Conservation (phyloP, 129 eudicot species). For the Helianthus annuus region DNA sequence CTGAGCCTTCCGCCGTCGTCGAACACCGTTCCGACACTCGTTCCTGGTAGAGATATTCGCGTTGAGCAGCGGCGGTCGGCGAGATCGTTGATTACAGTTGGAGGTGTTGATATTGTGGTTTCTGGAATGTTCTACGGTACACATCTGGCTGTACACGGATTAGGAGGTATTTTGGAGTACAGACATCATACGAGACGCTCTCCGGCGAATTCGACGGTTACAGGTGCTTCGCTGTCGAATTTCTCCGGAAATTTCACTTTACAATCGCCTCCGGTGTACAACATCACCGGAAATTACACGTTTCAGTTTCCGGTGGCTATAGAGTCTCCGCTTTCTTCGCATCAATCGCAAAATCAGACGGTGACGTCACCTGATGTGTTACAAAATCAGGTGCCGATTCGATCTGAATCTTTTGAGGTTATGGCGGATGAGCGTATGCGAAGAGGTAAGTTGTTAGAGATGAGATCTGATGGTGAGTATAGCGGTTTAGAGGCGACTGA, state of each 20-base stretch:
- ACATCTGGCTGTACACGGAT: constrained; percentile 58
- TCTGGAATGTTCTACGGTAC: constrained; percentile 54
- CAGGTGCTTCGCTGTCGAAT: constrained; percentile 21
- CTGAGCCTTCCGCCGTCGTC: constrained; percentile 34
- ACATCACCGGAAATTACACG: constrained; percentile 12
- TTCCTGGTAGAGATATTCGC: constrained; percentile 22
- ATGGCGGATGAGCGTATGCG: constrained; percentile 11
- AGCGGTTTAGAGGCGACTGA: constrained; percentile 6
- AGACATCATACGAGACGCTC: constrained; percentile 24
- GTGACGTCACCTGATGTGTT: constrained; percentile 13
- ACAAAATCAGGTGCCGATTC: constrained; percentile 12
- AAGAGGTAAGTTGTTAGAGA: constrained; percentile 25
- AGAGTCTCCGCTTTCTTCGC: constrained; percentile 11
- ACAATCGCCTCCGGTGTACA: constrained; percentile 8
- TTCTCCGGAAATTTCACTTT: constrained; percentile 21
- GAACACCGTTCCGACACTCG: constrained; percentile 37
- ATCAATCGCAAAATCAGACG: constrained; percentile 8
- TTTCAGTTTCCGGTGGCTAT: constrained; percentile 25
- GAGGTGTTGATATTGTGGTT: constrained; percentile 44
- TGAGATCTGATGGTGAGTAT: constrained; percentile 12
- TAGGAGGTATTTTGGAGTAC: constrained; percentile 42
- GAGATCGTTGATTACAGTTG: constrained; percentile 32
- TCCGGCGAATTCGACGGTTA: neutral
- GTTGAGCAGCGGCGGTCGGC: constrained; percentile 32
- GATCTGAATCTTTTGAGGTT: neutral